Percentiles rank a stretch among this genome's conserved stretches.
These are phyloP conservation scores for Hysterium pulicare DNA, from an alignment of 2,329 filamentous ascomycete species.

Conservation along the genomic window DNA sequence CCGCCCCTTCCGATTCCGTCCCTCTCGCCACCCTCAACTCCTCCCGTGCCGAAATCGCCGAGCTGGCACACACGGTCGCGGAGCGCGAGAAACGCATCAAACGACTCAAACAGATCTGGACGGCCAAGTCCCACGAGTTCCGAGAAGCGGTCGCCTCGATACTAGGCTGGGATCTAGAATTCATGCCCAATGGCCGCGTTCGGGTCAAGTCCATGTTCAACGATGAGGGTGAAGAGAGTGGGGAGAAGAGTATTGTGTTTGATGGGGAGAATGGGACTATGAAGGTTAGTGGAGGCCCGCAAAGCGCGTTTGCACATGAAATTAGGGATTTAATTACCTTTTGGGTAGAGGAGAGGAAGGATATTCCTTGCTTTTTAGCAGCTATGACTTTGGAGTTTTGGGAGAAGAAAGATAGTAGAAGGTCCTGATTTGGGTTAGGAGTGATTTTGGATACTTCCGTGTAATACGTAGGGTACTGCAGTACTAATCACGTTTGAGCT, in stretches of 20 bases:
- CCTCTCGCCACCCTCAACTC: slow-evolving; percentile 74
- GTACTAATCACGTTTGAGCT: too few relatives aligned
- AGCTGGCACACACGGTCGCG: slow-evolving; percentile 49
- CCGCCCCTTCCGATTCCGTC: slow-evolving; percentile 51
- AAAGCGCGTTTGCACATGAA: slow-evolving; percentile 79
- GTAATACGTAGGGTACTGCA: too few relatives aligned
- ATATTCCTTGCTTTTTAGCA: slow-evolving; percentile 89
- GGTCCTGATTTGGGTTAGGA: too few relatives aligned
- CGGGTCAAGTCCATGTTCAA: slow-evolving; percentile 84
- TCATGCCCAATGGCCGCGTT: slow-evolving; percentile 96
- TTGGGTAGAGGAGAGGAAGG: slow-evolving; percentile 91
- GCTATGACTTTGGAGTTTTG: slow-evolving; percentile 92
- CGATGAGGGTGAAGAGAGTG: slow-evolving; percentile 60
- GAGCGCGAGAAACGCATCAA: slow-evolving; percentile 75
- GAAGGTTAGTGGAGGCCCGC: slow-evolving; percentile 91
- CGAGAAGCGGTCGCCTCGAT: slow-evolving; percentile 90
- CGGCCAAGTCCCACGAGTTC: slow-evolving; percentile 87
- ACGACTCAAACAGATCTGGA: slow-evolving; percentile 90
- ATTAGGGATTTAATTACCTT: slow-evolving; percentile 87
- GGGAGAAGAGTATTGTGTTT: slow-evolving; percentile 65
- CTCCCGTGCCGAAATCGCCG: slow-evolving; percentile 70
- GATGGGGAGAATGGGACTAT: slow-evolving; percentile 93
- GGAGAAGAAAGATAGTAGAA: slow-evolving; percentile 59
- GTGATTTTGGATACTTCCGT: too few relatives aligned
- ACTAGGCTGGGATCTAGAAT: slow-evolving; percentile 90